phyloP scores from a whole-genome alignment of 176 grass and related monocot species.

The Hyparrhenia diplandra region DNA sequence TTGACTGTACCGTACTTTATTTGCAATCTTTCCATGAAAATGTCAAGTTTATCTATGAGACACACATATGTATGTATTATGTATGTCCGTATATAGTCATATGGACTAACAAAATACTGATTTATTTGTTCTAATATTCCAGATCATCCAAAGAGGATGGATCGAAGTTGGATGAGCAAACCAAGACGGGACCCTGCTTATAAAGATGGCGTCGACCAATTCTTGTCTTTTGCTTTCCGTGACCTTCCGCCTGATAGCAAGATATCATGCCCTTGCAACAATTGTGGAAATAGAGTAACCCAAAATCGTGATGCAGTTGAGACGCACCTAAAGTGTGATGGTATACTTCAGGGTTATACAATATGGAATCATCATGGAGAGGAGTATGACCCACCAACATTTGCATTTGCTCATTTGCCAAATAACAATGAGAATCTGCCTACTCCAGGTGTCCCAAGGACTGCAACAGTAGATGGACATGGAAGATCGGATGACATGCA shows the following conservation, averaged over 20 bases:
- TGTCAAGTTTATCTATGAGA: too few relatives aligned
- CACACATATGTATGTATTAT: too few relatives aligned
- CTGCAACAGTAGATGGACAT: neutral
- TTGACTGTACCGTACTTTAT: too few relatives aligned
- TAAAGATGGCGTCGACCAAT: neutral
- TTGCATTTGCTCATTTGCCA: neutral
- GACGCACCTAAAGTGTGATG: neutral
- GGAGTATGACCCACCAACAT: neutral
- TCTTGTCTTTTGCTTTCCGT: neutral
- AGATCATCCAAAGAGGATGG: too few relatives aligned
- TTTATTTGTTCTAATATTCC: too few relatives aligned
- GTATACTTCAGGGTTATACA: conserved; percentile 9
- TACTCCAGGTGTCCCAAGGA: neutral
- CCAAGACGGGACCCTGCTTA: too few relatives aligned
- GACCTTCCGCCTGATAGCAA: neutral
- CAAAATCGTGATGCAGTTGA: neutral
- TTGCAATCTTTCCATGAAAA: too few relatives aligned
- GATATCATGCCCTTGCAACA: neutral
- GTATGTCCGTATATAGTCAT: too few relatives aligned
- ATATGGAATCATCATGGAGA: neutral
- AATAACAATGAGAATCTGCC: neutral
- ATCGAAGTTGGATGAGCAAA: too few relatives aligned
- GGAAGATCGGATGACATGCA: neutral
- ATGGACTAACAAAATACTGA: too few relatives aligned
- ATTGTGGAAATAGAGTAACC: neutral